Evolutionary conservation across 73 alveolate species (phyloP).

Genomic region (Tetrahymena borealis): DNA sequence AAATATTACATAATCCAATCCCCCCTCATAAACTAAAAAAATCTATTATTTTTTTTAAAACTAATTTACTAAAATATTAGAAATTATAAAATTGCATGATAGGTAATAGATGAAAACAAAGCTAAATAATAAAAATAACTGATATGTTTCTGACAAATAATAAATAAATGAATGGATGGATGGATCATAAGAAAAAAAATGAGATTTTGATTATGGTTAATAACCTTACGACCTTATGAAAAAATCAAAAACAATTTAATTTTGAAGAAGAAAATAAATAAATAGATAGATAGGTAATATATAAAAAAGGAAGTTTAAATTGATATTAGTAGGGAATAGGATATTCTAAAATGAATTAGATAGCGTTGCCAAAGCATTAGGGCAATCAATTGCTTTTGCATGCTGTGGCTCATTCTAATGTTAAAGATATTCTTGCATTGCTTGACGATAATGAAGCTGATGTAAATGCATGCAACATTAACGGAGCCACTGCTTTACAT

Average conservation of each 20-base stretch:
- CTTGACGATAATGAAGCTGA: constrained; percentile 69
- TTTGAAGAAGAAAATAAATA: too few species aligned
- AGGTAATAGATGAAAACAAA: not conserved
- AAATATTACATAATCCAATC: too few species aligned
- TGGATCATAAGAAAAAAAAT: too few species aligned
- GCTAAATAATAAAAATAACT: not conserved
- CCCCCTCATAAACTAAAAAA: too few species aligned
- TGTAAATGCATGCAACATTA: constrained; percentile 60
- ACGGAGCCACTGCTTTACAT: constrained; percentile 69
- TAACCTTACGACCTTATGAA: too few species aligned
- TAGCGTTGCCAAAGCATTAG: constrained; percentile 26
- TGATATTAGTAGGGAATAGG: not conserved
- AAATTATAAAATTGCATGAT: too few species aligned
- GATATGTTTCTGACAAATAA: too few species aligned
- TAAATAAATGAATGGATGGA: too few species aligned
- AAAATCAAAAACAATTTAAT: too few species aligned
- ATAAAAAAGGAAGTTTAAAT: not conserved
- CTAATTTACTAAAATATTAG: too few species aligned
- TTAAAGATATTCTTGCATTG: constrained; percentile 58
- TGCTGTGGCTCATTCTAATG: constrained; percentile 62
- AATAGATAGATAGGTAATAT: not conserved
- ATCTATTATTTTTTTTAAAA: too few species aligned
- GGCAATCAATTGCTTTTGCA: constrained; percentile 61
- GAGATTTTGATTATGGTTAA: too few species aligned
- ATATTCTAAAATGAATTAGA: constrained; percentile 5